A percentile compares a stretch with the other conserved stretches of the same genome.
phyloP scores from a whole-genome alignment of 2,329 filamentous ascomycete species.

The Fusarium compactum region DNA sequence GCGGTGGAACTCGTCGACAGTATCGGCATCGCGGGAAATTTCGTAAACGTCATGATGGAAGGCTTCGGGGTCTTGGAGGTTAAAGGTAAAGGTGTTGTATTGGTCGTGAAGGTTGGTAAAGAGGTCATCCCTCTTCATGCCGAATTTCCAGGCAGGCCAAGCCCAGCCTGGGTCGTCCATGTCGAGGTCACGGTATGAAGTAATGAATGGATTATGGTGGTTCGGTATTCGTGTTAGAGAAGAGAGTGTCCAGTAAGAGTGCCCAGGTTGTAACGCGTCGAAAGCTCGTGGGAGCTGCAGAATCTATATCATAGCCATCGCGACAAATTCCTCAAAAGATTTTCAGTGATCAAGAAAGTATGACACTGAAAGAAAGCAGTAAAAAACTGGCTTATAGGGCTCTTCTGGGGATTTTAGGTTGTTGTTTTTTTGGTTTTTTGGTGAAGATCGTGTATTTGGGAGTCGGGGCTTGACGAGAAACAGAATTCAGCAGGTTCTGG shows the following conservation, averaged over 20 bases:
- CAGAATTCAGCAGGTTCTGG: slow-evolving; percentile 41
- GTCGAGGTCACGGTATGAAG: slow-evolving; percentile 60
- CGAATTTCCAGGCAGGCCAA: slow-evolving; percentile 74
- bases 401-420: slow-evolving; percentile 24
- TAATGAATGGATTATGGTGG: slow-evolving; percentile 26
- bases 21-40: slow-evolving; percentile 64
- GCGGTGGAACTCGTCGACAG: slow-evolving; percentile 66
- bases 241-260: slow-evolving; percentile 39
- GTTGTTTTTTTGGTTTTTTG: slow-evolving; percentile 29
- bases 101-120: slow-evolving; percentile 68
- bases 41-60: slow-evolving; percentile 73
- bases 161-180: slow-evolving; percentile 68
- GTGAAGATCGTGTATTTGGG: slow-evolving; percentile 36
- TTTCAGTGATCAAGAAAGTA: slow-evolving; percentile 42
- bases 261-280: slow-evolving; percentile 40
- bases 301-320: slow-evolving; percentile 48
- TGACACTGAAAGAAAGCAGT: slow-evolving; percentile 39
- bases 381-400: slow-evolving; percentile 24
- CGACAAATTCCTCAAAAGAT: slow-evolving; percentile 24
- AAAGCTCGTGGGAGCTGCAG: slow-evolving; percentile 45
- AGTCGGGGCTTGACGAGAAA: slow-evolving; percentile 45
- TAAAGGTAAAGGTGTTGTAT: slow-evolving; percentile 69
- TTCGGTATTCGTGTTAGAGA: slow-evolving; percentile 19
- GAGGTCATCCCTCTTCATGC: slow-evolving; percentile 70
- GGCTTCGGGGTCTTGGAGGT: slow-evolving; percentile 69